Evolutionary conservation across 2,329 filamentous ascomycete species (phyloP), one percentile per base, ranked within the genome.

Genomic region (Stagonosporopsis chrysanthemi): DNA sequence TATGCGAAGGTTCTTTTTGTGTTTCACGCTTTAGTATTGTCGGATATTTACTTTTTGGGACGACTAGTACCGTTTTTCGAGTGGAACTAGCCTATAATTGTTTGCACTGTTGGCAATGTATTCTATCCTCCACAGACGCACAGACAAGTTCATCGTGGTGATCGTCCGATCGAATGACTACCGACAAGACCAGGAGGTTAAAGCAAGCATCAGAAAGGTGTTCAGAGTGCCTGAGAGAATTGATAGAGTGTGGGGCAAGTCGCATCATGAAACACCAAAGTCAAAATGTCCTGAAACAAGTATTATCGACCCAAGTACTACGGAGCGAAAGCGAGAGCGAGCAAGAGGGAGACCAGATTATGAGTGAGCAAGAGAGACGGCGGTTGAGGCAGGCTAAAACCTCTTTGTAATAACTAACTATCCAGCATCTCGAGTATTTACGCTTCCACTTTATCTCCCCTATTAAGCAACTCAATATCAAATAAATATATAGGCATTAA

Each of bases 341-440:
- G 31, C 14, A 24, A 15, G 2, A 41, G 8, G 3, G 1, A n/a
- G 12, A 26, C 12, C 12, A 41, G 11, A 23, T 43, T 38, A 54
- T 38, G 26, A 19, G 11, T 22, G 11, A 43, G n/a, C 15, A 35
- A 31, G 15, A 15, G 8, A 22, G 11, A 23, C 6, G 6, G 19
- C 3, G 3, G 29, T 31, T 29, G 19, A 52, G 43, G 43, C 39
- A 52, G 43, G 48, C 54, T 48, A 52, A 40, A 36, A 44, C 43
- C 43, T 28, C 38, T 28, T 52, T 57, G 38, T 6, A 31, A 31
- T 31, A 26, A 50, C 35, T 53, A 46, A 24, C 40, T 50, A 46
- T 46, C 36, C 45, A 53, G 50, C 55, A 53, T 46, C 55, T 58
- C 53, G 55, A 31, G 26, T 50, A 50, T 45, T 58, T 53, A 50